A percentile compares a stretch with the other conserved stretches of the same genome.
Evolutionary conservation across 139 green algal species (phyloP).

Genomic region (Chlamydomonas eustigma): DNA sequence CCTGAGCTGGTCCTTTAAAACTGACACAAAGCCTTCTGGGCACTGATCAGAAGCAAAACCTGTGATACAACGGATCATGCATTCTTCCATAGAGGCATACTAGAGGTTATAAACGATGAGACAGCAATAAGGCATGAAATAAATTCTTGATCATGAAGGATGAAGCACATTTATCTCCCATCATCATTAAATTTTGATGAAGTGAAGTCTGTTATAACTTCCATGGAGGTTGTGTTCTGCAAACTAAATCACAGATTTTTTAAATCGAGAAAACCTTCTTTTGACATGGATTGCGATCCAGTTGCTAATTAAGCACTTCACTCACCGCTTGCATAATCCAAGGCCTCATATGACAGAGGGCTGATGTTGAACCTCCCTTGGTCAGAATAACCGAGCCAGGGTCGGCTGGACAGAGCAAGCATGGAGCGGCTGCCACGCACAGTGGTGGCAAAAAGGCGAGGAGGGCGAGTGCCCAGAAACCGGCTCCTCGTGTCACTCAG

Average conservation of each 20-base stretch:
- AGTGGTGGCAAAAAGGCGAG: constrained; percentile 69
- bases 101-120: no score
- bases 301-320: not conserved
- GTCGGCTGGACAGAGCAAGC: constrained; percentile 86
- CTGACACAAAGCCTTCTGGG: constrained; percentile 94
- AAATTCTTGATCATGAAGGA: no score
- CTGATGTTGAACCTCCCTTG: constrained; percentile 84
- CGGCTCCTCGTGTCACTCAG: constrained; percentile 79
- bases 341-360: constrained; percentile 86
- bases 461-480: constrained; percentile 84
- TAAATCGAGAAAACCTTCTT: no score
- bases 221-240: no score
- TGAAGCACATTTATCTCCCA: no score
- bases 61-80: no score
- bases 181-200: no score
- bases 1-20: constrained; percentile 77
- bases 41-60: constrained; percentile 89
- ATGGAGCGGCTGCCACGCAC: constrained; percentile 74
- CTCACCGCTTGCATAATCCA: constrained; percentile 60
- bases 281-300: no score
- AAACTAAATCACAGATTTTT: no score
- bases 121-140: no score
- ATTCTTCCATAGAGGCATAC: no score
- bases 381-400: constrained; percentile 92
- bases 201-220: no score